Percentiles rank a stretch among this genome's conserved stretches.
Evolutionary conservation across 2,329 filamentous ascomycete species (phyloP).

Genomic region (Ilyonectria destructans): DNA sequence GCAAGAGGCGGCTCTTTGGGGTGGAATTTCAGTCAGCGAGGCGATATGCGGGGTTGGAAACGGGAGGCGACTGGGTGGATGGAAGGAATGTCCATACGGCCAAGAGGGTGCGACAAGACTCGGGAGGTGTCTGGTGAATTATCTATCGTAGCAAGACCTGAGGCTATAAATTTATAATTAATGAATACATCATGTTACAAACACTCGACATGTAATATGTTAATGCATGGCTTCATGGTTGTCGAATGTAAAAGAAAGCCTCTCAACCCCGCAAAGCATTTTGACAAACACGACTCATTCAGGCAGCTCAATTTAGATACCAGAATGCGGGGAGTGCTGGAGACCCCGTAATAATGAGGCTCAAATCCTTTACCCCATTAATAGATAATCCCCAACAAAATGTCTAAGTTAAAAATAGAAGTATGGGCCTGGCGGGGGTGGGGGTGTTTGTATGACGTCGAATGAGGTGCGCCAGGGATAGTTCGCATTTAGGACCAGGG

Average conservation of each 20-base stretch:
- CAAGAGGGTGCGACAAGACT: slow-evolving; percentile 10
- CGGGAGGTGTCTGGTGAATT: neutral
- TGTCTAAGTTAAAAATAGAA: neutral
- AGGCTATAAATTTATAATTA: neutral
- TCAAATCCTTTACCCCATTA: slow-evolving; percentile 2
- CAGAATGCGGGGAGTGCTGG: slow-evolving; percentile 12
- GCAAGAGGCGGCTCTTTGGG: slow-evolving; percentile 1
- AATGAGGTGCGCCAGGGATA: neutral
- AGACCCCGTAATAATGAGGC: slow-evolving; percentile 19
- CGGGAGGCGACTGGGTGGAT: neutral
- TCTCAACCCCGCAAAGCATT: no score
- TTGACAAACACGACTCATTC: no score
- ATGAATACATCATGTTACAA: no score
- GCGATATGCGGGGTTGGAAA: neutral
- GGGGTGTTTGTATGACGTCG: neutral
- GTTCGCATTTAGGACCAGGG: neutral
- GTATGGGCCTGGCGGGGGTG: neutral
- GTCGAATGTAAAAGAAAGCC: no score
- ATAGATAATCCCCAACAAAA: neutral
- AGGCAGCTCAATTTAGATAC: neutral
- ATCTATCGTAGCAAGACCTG: neutral
- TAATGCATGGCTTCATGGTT: no score
- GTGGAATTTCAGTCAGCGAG: neutral
- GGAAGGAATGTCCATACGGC: neutral
- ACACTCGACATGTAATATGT: no score